Percentiles rank a stretch among this genome's conserved stretches.
Conservation (phyloP, 257 asterid species). For the Solanum virginianum region DNA sequence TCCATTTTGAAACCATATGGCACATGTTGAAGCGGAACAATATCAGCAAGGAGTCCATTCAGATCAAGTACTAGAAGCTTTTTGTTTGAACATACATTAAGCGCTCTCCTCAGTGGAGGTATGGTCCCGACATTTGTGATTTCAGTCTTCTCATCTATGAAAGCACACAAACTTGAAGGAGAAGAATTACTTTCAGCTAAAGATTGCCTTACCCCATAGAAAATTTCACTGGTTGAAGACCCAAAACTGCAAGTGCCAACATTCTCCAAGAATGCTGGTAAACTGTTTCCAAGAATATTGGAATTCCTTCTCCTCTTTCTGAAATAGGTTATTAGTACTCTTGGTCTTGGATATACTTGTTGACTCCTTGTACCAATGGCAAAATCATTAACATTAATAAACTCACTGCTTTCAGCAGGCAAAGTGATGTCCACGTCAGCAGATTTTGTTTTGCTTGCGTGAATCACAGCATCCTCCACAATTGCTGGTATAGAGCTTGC, state of each 20-base stretch:
- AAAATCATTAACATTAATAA: neutral
- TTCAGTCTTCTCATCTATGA: conserved; percentile 9
- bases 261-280: neutral
- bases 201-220: neutral
- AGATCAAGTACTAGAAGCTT: conserved; percentile 88
- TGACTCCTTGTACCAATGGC: neutral
- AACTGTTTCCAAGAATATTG: neutral
- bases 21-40: conserved; percentile 28
- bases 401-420: neutral
- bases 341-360: neutral
- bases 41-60: conserved; percentile 70
- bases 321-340: neutral
- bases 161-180: conserved; percentile 4
- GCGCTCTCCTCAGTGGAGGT: conserved; percentile 7
- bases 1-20: conserved; percentile 42
- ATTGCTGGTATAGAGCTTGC: neutral
- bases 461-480: neutral
- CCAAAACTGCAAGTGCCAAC: neutral
- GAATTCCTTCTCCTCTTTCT: neutral
- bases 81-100: conserved; percentile 14
- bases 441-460: neutral
- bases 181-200: neutral
- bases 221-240: neutral
- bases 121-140: neutral
- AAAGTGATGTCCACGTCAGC: neutral